Evolutionary conservation across 345 rosid genomes (phyloP), one percentile per base, ranked within the genome.

Genomic region (Cardamine chenopodiifolia): DNA sequence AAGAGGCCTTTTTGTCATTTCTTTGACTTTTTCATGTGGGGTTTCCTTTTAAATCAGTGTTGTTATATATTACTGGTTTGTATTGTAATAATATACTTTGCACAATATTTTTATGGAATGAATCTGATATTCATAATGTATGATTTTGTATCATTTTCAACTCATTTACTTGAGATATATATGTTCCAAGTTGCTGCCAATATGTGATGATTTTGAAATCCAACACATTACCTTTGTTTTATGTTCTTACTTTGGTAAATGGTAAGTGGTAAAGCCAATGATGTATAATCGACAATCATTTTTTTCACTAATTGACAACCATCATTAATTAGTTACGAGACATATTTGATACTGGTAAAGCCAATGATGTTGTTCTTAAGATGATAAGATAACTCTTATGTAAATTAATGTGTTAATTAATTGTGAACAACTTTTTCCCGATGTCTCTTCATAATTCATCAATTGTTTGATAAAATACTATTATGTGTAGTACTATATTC

Each of bases 11-110:
- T 68, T 61, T 40, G 31, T 61, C 74, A 75, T 19, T 52, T 68
- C 63, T 68, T 68, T 75, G 39, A 61, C 54, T 7, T 68, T 60
- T 68, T 59, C 73, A 75, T 48, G 61, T 66, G 78, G 40, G 26
- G 20, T 65, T 56, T 48, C 14, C 42, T 34, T 47, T 52, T 53
- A 62, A 29, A 56, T 39, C 31, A 19, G 26, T 44, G 31, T 0
- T 2, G 13, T 49, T 37, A 40, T 8, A 49, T 13, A 22, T 23
- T 47, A 8, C 8, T 13, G 14, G 45, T 17, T 49, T 50, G 22
- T 45, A 55, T 15, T 73, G 15, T 14, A 26, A 72, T 50, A 6
- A 62, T 26, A 37, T 61, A 32, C 8, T 58, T 50, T 26, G 58
- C 67, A 32, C 3, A 2, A 50, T 35, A 2, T 6, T 5, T 34